Evolutionary conservation across 345 rosid species (phyloP).

Genomic region (Murraya paniculata): DNA sequence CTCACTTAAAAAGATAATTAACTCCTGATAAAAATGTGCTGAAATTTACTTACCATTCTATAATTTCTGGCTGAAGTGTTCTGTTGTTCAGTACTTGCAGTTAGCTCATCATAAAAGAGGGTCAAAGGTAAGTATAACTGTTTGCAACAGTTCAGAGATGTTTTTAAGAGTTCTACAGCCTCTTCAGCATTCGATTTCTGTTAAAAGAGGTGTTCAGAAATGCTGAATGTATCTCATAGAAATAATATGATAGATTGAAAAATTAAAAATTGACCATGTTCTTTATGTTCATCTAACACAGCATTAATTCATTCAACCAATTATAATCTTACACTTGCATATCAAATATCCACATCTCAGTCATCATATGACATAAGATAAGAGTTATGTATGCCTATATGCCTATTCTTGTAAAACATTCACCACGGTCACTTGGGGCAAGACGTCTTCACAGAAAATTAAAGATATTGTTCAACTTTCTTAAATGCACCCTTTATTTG

Average conservation of each 20-base stretch:
- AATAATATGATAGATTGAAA: not conserved
- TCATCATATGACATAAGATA: not conserved
- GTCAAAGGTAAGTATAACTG: constrained; percentile 47
- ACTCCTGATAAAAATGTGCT: not conserved
- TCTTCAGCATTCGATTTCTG: constrained; percentile 71
- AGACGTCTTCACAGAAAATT: not conserved
- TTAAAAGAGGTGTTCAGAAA: constrained; percentile 9
- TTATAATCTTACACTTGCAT: not conserved
- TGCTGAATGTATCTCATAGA: constrained; percentile 6
- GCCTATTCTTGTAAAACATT: not conserved
- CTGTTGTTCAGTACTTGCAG: constrained; percentile 44
- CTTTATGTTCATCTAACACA: not conserved
- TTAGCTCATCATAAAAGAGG: constrained; percentile 76
- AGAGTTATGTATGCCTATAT: not conserved
- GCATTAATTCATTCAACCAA: not conserved
- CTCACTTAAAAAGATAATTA: not conserved
- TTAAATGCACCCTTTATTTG: not conserved
- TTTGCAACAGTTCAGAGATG: constrained; percentile 68
- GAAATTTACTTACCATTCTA: constrained; percentile 61
- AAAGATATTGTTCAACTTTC: not conserved
- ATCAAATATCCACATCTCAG: not conserved
- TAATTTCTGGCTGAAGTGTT: constrained; percentile 63
- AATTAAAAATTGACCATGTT: not conserved
- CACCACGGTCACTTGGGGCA: not conserved
- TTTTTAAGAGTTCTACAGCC: constrained; percentile 71